Conservation (phyloP, 2,329 filamentous ascomycete genomes). For the Kalmusia sp. region DNA sequence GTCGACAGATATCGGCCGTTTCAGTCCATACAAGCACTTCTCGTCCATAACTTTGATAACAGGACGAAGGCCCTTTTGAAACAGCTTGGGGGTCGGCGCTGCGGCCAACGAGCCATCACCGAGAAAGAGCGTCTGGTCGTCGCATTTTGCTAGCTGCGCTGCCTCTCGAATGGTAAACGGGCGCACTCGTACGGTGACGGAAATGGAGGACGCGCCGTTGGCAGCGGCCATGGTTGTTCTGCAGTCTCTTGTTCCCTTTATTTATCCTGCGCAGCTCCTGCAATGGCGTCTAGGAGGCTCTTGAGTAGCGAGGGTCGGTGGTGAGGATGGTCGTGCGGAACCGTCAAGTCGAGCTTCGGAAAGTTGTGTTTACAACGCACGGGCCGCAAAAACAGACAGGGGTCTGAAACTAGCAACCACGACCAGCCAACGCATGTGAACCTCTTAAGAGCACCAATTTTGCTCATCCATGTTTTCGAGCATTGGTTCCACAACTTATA, state of each 20-base stretch:
- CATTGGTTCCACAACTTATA: no score
- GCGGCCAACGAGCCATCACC: conserved; percentile 95
- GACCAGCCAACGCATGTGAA: conserved; percentile 27
- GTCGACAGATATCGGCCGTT: background rate
- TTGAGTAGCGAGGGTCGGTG: conserved; percentile 25
- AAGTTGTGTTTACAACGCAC: conserved; percentile 30
- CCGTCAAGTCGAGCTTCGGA: conserved; percentile 28
- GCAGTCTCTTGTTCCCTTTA: background rate
- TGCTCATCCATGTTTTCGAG: no score
- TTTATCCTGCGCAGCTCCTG: background rate
- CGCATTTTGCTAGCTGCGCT: conserved; percentile 80
- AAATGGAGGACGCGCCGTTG: conserved; percentile 58
- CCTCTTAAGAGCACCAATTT: background rate
- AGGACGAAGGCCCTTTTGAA: conserved; percentile 83
- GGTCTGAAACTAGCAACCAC: conserved; percentile 28
- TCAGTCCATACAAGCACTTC: conserved; percentile 79
- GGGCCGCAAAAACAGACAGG: conserved; percentile 38
- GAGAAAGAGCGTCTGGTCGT: conserved; percentile 91
- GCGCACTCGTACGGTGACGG: conserved; percentile 65
- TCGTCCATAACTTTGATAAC: conserved; percentile 98
- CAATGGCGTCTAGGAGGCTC: conserved; percentile 8
- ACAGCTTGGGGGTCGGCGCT: conserved; percentile 81
- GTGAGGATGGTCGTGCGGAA: conserved; percentile 28
- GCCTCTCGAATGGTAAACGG: conserved; percentile 88
- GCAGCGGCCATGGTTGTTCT: conserved; percentile 42